Evolutionary conservation across 768 basidiomycete species (phyloP).

Genomic region (Xerocomellus dryophilus): DNA sequence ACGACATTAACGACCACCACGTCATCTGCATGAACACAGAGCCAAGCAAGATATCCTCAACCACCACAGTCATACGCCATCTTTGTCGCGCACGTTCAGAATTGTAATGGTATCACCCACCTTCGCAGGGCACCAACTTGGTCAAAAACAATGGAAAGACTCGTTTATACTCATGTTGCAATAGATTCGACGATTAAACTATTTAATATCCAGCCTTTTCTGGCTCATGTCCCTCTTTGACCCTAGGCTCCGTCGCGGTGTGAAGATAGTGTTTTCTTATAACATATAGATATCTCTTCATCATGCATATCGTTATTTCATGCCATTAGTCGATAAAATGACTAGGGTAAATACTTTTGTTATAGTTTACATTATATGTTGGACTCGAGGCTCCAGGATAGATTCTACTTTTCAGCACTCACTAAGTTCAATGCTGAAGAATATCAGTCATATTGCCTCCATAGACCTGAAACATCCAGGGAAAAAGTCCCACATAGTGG

Average conservation of each 20-base stretch:
- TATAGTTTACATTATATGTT: constrained; percentile 26
- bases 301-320: constrained; percentile 3
- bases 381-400: constrained; percentile 4
- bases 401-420: background rate
- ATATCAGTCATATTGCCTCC: background rate
- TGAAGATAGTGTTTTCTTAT: constrained; percentile 20
- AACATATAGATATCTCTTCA: constrained; percentile 1
- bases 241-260: constrained; percentile 9
- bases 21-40: constrained; percentile 18
- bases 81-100: constrained; percentile 10
- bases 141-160: constrained; percentile 17
- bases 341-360: constrained; percentile 17
- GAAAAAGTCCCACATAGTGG: background rate
- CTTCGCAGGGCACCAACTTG: constrained; percentile 9
- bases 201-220: constrained; percentile 23
- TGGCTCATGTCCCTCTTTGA: constrained; percentile 11
- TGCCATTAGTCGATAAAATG: constrained; percentile 11
- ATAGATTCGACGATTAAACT: constrained; percentile 17
- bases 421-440: no score
- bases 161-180: constrained; percentile 26
- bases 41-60: constrained; percentile 3
- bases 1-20: constrained; percentile 21
- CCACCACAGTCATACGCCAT: constrained; percentile 1
- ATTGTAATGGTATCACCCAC: constrained; percentile 5
- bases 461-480: background rate